Evolutionary conservation across 768 basidiomycete genomes (phyloP).

Genomic region (Kockovaella imperatae): DNA sequence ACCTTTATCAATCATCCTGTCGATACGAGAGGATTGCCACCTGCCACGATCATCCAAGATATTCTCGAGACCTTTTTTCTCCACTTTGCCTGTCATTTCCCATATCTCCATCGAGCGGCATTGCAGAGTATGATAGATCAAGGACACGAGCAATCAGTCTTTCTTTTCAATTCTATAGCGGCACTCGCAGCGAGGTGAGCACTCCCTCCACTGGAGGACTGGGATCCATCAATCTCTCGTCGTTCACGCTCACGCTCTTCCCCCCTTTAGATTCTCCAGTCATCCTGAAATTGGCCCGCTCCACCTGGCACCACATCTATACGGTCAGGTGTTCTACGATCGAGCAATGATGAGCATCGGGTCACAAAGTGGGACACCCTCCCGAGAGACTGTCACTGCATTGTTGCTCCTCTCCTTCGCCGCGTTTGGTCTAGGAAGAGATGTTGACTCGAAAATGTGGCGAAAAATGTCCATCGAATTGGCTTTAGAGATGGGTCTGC

Average conservation of each 20-base stretch:
- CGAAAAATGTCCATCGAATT: conserved; percentile 32
- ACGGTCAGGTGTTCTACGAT: neutral
- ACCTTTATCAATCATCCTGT: too few relatives aligned
- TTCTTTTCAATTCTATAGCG: conserved; percentile 23
- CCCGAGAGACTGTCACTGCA: neutral
- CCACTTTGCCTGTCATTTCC: conserved; percentile 28
- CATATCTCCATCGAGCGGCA: conserved; percentile 12
- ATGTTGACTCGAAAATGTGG: conserved; percentile 26
- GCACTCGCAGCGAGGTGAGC: conserved; percentile 27
- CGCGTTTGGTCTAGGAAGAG: neutral
- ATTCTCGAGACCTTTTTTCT: conserved; percentile 23
- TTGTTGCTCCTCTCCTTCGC: neutral
- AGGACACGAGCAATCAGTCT: conserved; percentile 9
- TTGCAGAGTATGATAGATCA: too few relatives aligned
- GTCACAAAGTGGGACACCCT: neutral
- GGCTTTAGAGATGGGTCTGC: too few relatives aligned
- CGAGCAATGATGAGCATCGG: neutral
- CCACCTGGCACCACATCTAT: neutral
- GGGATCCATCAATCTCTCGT: neutral
- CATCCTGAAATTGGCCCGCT: neutral
- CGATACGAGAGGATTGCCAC: conserved; percentile 12
- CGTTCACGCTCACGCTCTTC: neutral
- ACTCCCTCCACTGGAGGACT: neutral
- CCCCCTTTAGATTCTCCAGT: neutral
- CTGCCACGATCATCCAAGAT: conserved; percentile 12